Evolutionary conservation across 1,284 basidiomycete species (phyloP).

Genomic region (Boletus semigastroideus): DNA sequence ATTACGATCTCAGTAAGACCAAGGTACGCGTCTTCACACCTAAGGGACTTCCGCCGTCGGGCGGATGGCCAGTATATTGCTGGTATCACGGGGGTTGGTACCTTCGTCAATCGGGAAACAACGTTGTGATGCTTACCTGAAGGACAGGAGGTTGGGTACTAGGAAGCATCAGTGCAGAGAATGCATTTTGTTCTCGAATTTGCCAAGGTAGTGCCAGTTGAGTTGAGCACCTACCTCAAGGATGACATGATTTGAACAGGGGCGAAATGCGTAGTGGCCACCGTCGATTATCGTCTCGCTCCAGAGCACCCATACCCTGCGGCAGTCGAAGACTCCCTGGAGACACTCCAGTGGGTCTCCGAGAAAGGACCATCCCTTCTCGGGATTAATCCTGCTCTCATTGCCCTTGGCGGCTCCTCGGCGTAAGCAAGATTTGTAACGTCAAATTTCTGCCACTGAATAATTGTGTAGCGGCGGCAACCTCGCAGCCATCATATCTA

Average conservation of each 20-base stretch:
- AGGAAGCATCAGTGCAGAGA: constrained; percentile 40
- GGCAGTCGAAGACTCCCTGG: constrained; percentile 56
- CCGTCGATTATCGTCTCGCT: constrained; percentile 59
- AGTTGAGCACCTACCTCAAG: background rate
- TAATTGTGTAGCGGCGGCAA: constrained; percentile 47
- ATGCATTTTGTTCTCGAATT: constrained; percentile 33
- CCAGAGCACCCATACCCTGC: constrained; percentile 61
- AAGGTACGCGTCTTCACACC: constrained; percentile 47
- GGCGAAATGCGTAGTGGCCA: constrained; percentile 45
- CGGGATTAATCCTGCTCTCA: constrained; percentile 37
- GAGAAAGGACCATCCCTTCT: constrained; percentile 40
- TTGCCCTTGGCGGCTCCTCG: constrained; percentile 57
- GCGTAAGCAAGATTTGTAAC: constrained; percentile 35
- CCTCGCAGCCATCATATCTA: constrained; percentile 49
- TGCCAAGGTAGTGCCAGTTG: constrained; percentile 23
- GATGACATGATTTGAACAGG: constrained; percentile 14
- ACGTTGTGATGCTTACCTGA: constrained; percentile 1
- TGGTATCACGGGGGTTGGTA: constrained; percentile 48
- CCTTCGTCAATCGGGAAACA: background rate
- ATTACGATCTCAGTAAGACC: constrained; percentile 39
- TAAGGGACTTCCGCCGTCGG: constrained; percentile 34
- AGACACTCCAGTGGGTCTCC: constrained; percentile 51
- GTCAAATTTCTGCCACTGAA: constrained; percentile 1
- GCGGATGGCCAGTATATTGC: constrained; percentile 50
- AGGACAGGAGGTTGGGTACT: constrained; percentile 50